A percentile compares a stretch with the other conserved stretches of the same genome.
Conservation (phyloP, 257 asterid species). For the Solanum habrochaites region DNA sequence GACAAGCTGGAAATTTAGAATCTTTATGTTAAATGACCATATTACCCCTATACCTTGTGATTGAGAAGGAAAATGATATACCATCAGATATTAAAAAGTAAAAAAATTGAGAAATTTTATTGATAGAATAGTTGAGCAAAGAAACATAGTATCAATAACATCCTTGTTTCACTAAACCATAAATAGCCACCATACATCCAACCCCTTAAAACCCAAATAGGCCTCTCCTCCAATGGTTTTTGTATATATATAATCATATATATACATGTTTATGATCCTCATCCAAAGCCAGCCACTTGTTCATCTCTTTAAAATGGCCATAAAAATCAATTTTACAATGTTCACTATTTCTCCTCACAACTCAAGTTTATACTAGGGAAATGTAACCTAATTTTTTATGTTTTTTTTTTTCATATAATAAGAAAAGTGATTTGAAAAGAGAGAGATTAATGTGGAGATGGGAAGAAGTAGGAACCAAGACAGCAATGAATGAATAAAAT, state of each 20-base stretch:
- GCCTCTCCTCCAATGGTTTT: slow-evolving; percentile 38
- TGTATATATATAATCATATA: slow-evolving; percentile 34
- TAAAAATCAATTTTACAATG: slow-evolving; percentile 19
- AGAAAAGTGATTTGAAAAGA: slow-evolving; percentile 6
- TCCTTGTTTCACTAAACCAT: slow-evolving; percentile 39
- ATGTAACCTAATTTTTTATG: not conserved
- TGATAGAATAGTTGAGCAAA: slow-evolving; percentile 39
- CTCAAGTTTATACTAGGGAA: slow-evolving; percentile 6
- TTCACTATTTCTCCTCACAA: slow-evolving; percentile 27
- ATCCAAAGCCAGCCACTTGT: slow-evolving; percentile 16
- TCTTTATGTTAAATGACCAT: not conserved
- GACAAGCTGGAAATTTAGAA: not conserved
- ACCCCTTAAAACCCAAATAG: slow-evolving; percentile 8
- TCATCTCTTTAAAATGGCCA: slow-evolving; percentile 10
- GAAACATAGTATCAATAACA: slow-evolving; percentile 30
- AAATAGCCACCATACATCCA: slow-evolving; percentile 26
- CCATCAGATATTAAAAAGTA: not conserved
- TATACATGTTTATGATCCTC: slow-evolving; percentile 36
- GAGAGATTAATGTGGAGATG: not conserved
- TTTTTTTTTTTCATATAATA: not conserved
- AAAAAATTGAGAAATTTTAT: slow-evolving; percentile 12
- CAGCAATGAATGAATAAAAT: slow-evolving; percentile 50
- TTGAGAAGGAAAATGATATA: not conserved
- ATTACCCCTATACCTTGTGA: not conserved
- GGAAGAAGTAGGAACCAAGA: slow-evolving; percentile 12